Conservation (phyloP, 2,329 filamentous ascomycete genomes). For the Fusarium sp. region DNA sequence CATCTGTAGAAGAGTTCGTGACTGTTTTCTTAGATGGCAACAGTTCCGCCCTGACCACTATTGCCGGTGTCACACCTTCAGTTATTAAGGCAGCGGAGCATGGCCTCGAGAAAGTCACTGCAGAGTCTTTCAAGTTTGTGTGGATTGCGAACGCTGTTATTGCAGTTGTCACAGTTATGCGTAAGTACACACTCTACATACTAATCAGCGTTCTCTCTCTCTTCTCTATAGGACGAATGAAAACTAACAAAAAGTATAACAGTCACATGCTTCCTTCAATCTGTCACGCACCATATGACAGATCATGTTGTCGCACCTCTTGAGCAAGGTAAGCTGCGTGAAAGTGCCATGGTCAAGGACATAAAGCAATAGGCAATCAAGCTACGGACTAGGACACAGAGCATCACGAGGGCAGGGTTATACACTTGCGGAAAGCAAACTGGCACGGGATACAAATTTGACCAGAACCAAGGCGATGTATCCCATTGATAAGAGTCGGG, state of each 20-base stretch:
- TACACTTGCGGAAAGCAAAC: no score
- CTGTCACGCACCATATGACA: background rate
- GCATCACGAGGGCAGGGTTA: background rate
- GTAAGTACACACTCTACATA: background rate
- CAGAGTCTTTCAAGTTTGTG: background rate
- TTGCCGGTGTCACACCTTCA: background rate
- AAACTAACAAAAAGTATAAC: background rate
- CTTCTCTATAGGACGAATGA: background rate
- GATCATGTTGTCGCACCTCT: background rate
- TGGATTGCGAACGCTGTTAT: slow-evolving; percentile 3
- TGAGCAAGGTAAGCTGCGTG: background rate
- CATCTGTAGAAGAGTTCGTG: background rate
- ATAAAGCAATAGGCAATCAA: background rate
- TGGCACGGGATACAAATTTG: no score
- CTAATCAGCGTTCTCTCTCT: background rate
- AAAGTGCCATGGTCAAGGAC: background rate
- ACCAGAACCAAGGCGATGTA: no score
- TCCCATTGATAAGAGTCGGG: no score
- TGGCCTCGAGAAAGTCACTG: background rate
- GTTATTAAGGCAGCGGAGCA: background rate
- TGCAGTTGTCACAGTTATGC: background rate
- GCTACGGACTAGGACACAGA: background rate
- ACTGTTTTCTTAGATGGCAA: background rate
- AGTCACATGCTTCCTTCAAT: slow-evolving; percentile 3
- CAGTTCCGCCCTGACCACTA: background rate